phyloP scores from a whole-genome alignment of 306 rosid species.

The Medicago ruthenica region DNA sequence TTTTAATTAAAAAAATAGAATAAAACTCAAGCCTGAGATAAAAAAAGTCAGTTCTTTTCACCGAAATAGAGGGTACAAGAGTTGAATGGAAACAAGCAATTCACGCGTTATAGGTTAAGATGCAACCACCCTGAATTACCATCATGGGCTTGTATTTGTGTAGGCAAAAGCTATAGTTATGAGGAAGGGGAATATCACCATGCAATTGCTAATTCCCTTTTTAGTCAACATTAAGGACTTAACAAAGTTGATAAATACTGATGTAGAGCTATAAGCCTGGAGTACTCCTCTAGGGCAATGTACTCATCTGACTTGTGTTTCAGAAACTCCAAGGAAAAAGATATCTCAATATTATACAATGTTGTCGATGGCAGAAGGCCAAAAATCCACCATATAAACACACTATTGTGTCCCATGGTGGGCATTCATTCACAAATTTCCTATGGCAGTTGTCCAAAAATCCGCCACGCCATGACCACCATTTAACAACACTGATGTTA shows the following conservation, averaged over 20 bases:
- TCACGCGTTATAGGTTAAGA: conserved; percentile 14
- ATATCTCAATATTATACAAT: neutral
- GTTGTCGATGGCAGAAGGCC: too few species aligned
- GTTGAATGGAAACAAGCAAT: conserved; percentile 7
- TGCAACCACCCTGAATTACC: conserved; percentile 1
- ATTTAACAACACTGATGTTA: too few species aligned
- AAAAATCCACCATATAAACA: too few species aligned
- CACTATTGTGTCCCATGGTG: too few species aligned
- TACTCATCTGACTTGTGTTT: neutral
- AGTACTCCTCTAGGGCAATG: conserved; percentile 11
- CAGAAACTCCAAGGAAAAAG: neutral
- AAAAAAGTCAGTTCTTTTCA: conserved; percentile 12
- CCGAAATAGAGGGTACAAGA: conserved; percentile 6
- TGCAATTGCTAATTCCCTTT: neutral
- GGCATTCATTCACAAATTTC: too few species aligned
- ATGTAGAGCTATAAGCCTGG: neutral
- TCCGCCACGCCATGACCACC: too few species aligned
- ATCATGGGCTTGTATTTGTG: neutral
- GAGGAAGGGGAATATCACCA: neutral
- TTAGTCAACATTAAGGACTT: conserved; percentile 21
- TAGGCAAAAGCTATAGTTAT: conserved; percentile 6
- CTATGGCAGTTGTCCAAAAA: too few species aligned
- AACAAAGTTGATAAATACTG: conserved; percentile 12
- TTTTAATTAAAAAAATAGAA: conserved; percentile 19
- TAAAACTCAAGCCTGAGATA: neutral